phyloP scores from a whole-genome alignment of 257 asterid species.

The Solanum tacnaense region DNA sequence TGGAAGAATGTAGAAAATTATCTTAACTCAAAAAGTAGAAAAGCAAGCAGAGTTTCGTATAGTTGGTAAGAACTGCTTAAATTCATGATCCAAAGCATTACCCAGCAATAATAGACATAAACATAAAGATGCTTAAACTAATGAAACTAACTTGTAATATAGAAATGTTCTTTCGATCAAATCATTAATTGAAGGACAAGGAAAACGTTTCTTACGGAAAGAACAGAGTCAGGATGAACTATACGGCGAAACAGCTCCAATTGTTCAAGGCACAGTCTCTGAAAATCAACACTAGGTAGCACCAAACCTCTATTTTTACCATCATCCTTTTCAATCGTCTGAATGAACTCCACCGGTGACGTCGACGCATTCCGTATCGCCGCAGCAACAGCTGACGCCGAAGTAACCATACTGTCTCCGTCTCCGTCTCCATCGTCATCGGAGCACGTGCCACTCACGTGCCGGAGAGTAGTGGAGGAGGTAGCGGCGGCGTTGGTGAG shows the following conservation, averaged over 20 bases:
- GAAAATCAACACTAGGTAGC: constrained; percentile 83
- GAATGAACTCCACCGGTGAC: constrained; percentile 85
- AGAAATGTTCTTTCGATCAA: not conserved
- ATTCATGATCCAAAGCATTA: not conserved
- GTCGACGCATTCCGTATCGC: constrained; percentile 62
- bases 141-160: not conserved
- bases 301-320: constrained; percentile 39
- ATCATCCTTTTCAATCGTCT: constrained; percentile 47
- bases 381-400: constrained; percentile 75
- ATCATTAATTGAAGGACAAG: not conserved
- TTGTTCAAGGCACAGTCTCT: constrained; percentile 76
- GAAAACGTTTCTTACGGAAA: constrained; percentile 41
- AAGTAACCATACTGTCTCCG: constrained; percentile 38
- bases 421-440: constrained; percentile 15
- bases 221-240: constrained; percentile 57
- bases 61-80: not conserved
- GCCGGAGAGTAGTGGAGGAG: constrained; percentile 33
- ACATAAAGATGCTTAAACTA: not conserved
- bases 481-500: constrained; percentile 11
- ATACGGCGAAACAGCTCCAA: constrained; percentile 78
- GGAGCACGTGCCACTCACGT: constrained; percentile 32
- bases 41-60: not conserved
- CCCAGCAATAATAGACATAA: not conserved
- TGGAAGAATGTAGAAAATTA: not conserved
- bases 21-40: not conserved